These are phyloP conservation scores for Ceriops tagal DNA, from an alignment of 345 rosid species.

Conservation along the genomic window DNA sequence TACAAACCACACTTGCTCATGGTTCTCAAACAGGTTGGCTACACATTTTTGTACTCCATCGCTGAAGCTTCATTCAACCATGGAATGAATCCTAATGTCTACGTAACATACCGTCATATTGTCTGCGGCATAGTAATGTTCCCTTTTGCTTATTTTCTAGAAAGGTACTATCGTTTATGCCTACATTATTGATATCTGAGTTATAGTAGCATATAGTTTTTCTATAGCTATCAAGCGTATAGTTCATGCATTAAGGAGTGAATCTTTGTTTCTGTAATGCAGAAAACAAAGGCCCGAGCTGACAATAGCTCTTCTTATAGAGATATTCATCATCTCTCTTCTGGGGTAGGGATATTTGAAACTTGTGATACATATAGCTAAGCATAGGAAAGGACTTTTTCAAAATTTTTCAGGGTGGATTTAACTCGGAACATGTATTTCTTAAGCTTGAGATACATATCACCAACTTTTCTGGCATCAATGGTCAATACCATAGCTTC, in stretches of 20 bases:
- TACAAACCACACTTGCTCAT: slow-evolving; percentile 59
- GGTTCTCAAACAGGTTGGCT: slow-evolving; percentile 47
- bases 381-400: neutral
- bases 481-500: slow-evolving; percentile 47
- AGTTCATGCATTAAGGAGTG: neutral
- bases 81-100: slow-evolving; percentile 71
- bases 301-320: slow-evolving; percentile 46
- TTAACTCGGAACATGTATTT: slow-evolving; percentile 57
- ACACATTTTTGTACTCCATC: slow-evolving; percentile 48
- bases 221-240: neutral
- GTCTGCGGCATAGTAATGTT: slow-evolving; percentile 40
- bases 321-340: slow-evolving; percentile 58
- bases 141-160: slow-evolving; percentile 60
- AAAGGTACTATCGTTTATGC: slow-evolving; percentile 29
- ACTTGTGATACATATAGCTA: neutral
- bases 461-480: slow-evolving; percentile 48
- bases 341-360: slow-evolving; percentile 41
- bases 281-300: slow-evolving; percentile 59
- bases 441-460: slow-evolving; percentile 48
- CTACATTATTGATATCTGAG: no score
- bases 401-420: slow-evolving; percentile 42
- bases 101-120: slow-evolving; percentile 55
- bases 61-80: slow-evolving; percentile 68
- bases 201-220: neutral
- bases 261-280: slow-evolving; percentile 18